Evolutionary conservation across 2,329 filamentous ascomycete species (phyloP).

Genomic region (Septoria petroselini): DNA sequence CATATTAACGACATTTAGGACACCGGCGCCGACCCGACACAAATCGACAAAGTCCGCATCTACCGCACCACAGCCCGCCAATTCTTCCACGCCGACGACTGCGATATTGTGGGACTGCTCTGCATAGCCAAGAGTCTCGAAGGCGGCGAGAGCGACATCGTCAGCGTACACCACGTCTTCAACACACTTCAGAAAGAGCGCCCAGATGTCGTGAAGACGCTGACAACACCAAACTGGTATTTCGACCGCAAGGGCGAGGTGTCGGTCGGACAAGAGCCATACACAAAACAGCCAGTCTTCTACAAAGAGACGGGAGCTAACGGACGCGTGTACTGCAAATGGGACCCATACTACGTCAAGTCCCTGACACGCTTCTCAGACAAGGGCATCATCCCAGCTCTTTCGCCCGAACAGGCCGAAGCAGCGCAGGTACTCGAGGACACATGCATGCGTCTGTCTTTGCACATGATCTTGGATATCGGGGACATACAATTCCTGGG

Average conservation of each 20-base stretch:
- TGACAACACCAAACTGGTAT: slow-evolving; percentile 81
- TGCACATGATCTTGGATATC: slow-evolving; percentile 83
- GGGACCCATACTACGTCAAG: slow-evolving; percentile 84
- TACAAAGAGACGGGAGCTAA: slow-evolving; percentile 73
- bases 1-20: slow-evolving; percentile 52
- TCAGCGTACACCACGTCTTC: slow-evolving; percentile 75
- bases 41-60: slow-evolving; percentile 84
- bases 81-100: slow-evolving; percentile 82
- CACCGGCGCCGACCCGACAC: slow-evolving; percentile 72
- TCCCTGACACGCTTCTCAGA: slow-evolving; percentile 71
- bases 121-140: slow-evolving; percentile 75
- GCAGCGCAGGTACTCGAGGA: slow-evolving; percentile 70
- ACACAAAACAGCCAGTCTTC: slow-evolving; percentile 52
- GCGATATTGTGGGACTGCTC: slow-evolving; percentile 77
- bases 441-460: slow-evolving; percentile 66
- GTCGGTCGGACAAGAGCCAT: slow-evolving; percentile 64
- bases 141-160: slow-evolving; percentile 80
- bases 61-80: slow-evolving; percentile 83
- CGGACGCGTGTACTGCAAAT: slow-evolving; percentile 74
- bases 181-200: slow-evolving; percentile 72
- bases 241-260: slow-evolving; percentile 88
- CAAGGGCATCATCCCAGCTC: slow-evolving; percentile 66
- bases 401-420: slow-evolving; percentile 65
- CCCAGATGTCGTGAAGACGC: slow-evolving; percentile 71
- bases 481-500: slow-evolving; percentile 85